phyloP scores from a whole-genome alignment of 345 rosid species.

The Excoecaria agallocha region DNA sequence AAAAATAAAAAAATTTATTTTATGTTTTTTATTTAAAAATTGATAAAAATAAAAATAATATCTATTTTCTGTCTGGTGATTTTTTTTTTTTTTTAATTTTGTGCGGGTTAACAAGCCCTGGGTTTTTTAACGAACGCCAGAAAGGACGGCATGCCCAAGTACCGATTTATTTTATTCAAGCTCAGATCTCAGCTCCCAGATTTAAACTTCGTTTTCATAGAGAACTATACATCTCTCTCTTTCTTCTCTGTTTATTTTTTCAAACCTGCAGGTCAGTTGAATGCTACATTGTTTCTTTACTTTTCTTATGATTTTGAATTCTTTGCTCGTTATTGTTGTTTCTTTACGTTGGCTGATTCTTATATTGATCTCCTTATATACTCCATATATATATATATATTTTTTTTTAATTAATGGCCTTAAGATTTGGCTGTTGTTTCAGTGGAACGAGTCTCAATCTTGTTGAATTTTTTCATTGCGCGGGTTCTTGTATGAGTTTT shows the following conservation, averaged over 20 bases:
- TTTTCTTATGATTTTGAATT: background rate
- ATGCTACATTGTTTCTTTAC: background rate
- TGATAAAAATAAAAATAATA: too few species aligned
- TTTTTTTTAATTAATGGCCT: background rate
- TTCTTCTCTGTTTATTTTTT: too few species aligned
- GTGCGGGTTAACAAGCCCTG: too few species aligned
- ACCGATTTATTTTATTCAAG: background rate
- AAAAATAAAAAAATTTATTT: too few species aligned
- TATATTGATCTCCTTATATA: background rate
- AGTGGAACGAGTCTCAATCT: background rate
- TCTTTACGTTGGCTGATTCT: background rate
- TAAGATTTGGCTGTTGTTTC: background rate
- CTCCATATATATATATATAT: too few species aligned
- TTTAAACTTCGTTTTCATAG: background rate
- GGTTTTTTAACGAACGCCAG: background rate
- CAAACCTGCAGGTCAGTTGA: background rate
- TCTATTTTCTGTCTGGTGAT: too few species aligned
- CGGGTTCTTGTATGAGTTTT: background rate
- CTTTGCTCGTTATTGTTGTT: background rate
- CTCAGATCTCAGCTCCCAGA: slow-evolving; percentile 20
- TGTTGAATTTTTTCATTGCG: background rate
- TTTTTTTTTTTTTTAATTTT: too few species aligned
- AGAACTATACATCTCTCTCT: background rate
- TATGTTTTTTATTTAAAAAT: too few species aligned
- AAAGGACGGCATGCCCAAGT: background rate